phyloP scores from a whole-genome alignment of 2,329 filamentous ascomycete genomes.

The Aspergillus novoparasiticus region DNA sequence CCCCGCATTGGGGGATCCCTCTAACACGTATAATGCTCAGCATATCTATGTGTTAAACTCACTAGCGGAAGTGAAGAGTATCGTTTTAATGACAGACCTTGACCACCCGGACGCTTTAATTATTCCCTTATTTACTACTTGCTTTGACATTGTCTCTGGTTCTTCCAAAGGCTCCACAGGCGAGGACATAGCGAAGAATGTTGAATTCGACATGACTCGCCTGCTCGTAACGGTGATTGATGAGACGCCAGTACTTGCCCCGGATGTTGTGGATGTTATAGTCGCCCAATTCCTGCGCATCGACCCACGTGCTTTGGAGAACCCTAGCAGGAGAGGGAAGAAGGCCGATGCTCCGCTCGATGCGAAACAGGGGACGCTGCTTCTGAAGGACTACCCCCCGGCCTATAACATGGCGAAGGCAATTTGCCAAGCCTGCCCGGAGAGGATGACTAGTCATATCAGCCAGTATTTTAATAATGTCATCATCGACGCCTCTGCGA shows the following conservation, averaged over 20 bases:
- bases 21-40: constrained; percentile 87
- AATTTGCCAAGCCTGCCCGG: constrained; percentile 83
- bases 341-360: constrained; percentile 60
- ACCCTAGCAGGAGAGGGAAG: constrained; percentile 60
- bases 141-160: constrained; percentile 88
- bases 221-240: constrained; percentile 85
- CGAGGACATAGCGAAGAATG: constrained; percentile 86
- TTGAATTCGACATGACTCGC: constrained; percentile 88
- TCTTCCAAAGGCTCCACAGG: constrained; percentile 73
- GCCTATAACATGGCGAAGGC: constrained; percentile 97
- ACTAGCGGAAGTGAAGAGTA: constrained; percentile 89
- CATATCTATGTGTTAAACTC: constrained; percentile 90
- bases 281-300: constrained; percentile 94
- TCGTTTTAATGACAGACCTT: constrained; percentile 86
- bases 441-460: constrained; percentile 93
- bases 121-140: constrained; percentile 77
- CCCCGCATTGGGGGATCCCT: constrained; percentile 81
- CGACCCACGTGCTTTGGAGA: constrained; percentile 62
- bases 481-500: constrained; percentile 80
- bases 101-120: constrained; percentile 79
- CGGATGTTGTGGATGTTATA: constrained; percentile 85
- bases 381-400: constrained; percentile 84
- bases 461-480: constrained; percentile 97
- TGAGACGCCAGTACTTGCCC: constrained; percentile 75
- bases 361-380: constrained; percentile 76